Conservation (phyloP, 768 basidiomycete species). For the Leccinum truebloodii region DNA sequence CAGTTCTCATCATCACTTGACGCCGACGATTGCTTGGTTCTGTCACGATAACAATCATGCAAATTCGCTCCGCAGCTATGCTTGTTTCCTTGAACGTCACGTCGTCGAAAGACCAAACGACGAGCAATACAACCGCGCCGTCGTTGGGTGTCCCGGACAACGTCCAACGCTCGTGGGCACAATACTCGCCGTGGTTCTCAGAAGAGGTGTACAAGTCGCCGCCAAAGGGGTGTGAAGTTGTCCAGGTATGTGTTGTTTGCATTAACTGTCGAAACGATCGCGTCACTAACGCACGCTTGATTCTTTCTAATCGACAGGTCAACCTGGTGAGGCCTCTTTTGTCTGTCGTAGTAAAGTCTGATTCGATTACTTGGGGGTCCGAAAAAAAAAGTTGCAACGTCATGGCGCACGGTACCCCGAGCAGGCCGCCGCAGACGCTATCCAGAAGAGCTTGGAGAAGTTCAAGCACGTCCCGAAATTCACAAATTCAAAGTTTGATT, state of each 20-base stretch:
- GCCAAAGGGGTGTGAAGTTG: not conserved
- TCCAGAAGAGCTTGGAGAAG: constrained; percentile 50
- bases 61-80: not conserved
- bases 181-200: not conserved
- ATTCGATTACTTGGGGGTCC: not conserved
- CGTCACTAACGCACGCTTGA: not conserved
- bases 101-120: not conserved
- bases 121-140: not conserved
- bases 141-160: not conserved
- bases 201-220: not conserved
- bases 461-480: constrained; percentile 48
- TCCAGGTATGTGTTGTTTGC: not conserved
- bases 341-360: not conserved
- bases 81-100: not conserved
- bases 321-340: not conserved
- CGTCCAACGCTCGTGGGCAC: not conserved
- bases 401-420: constrained; percentile 81
- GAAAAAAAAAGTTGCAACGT: constrained; percentile 56
- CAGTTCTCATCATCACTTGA: not conserved
- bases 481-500: constrained; percentile 46
- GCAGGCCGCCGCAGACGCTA: constrained; percentile 39
- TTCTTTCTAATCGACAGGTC: not conserved
- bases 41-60: not conserved
- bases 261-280: not conserved
- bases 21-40: not conserved